Conservation (phyloP, 805 yeast species). For the Nakazawaea anatomiae region DNA sequence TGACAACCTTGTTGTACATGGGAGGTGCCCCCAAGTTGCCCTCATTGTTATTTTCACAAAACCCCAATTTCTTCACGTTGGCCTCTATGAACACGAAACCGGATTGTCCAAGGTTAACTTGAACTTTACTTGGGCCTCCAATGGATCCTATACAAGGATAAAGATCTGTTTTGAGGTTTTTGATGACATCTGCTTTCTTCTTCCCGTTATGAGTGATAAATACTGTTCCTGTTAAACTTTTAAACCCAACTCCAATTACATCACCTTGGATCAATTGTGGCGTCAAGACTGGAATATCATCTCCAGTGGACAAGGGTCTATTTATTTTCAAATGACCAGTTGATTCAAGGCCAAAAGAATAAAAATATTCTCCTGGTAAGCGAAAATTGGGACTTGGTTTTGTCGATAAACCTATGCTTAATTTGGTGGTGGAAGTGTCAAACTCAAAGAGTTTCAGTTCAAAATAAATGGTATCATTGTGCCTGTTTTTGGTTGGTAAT, state of each 20-base stretch:
- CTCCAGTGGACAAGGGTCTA: conserved; percentile 48
- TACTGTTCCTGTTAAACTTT: conserved; percentile 39
- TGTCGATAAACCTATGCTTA: conserved; percentile 64
- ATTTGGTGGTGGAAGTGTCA: conserved; percentile 37
- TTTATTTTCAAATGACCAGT: conserved; percentile 65
- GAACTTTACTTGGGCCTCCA: conserved; percentile 40
- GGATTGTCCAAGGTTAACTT: conserved; percentile 68
- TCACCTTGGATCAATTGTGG: conserved; percentile 50
- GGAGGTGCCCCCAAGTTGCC: conserved; percentile 35
- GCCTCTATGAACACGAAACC: conserved; percentile 92
- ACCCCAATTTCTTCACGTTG: conserved; percentile 56
- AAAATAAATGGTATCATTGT: conserved; percentile 55
- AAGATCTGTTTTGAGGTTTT: conserved; percentile 41
- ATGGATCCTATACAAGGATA: conserved; percentile 52
- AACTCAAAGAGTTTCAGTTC: conserved; percentile 49
- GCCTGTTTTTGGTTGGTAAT: conserved; percentile 27
- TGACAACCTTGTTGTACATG: conserved; percentile 19
- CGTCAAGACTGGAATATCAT: conserved; percentile 35
- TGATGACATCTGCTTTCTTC: conserved; percentile 43
- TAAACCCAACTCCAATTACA: conserved; percentile 51
- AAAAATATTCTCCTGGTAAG: conserved; percentile 67
- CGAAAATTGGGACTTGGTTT: conserved; percentile 72
- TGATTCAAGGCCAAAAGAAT: conserved; percentile 68
- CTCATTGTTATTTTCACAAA: conserved; percentile 41
- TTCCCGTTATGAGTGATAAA: conserved; percentile 53